Evolutionary conservation across 2,329 filamentous ascomycete genomes (phyloP).

Genomic region (Parastagonospora avenae): DNA sequence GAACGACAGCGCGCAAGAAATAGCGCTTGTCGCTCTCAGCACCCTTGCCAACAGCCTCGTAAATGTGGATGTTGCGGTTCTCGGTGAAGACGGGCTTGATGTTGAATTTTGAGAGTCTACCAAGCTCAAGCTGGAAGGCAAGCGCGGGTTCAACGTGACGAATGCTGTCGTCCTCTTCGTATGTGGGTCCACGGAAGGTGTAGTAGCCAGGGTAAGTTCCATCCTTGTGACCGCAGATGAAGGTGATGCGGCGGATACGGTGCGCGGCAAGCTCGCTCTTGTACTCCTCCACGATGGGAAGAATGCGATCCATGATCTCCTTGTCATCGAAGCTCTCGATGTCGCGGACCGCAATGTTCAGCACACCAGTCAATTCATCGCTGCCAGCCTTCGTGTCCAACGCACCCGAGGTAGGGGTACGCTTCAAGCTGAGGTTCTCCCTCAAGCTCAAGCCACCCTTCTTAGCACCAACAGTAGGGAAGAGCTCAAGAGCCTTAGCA

Average conservation of each 20-base stretch:
- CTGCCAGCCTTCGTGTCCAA: slow-evolving; percentile 57
- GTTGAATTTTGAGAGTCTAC: slow-evolving; percentile 92
- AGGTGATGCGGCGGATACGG: slow-evolving; percentile 86
- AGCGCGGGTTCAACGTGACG: slow-evolving; percentile 95
- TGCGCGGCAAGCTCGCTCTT: slow-evolving; percentile 83
- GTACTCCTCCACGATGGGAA: slow-evolving; percentile 75
- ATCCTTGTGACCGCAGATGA: slow-evolving; percentile 94
- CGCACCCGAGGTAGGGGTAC: slow-evolving; percentile 56
- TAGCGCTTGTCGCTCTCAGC: slow-evolving; percentile 97
- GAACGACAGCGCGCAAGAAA: slow-evolving; percentile 94
- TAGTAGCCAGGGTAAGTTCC: slow-evolving; percentile 96
- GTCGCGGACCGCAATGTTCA: slow-evolving; percentile 90
- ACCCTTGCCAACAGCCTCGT: slow-evolving; percentile 93
- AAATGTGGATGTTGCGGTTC: slow-evolving; percentile 99
- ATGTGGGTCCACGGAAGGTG: slow-evolving; percentile 93
- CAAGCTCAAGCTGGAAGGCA: slow-evolving; percentile 97
- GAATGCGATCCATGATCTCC: slow-evolving; percentile 77
- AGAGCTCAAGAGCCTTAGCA: slow-evolving; percentile 79
- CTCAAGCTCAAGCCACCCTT: slow-evolving; percentile 54
- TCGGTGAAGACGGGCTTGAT: slow-evolving; percentile 98
- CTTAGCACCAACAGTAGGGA: slow-evolving; percentile 65
- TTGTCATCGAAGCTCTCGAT: slow-evolving; percentile 81
- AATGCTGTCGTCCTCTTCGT: slow-evolving; percentile 91
- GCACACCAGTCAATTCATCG: slow-evolving; percentile 86
- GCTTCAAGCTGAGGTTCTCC: slow-evolving; percentile 64